Percentiles rank a stretch among this genome's conserved stretches.
phyloP scores from a whole-genome alignment of 2,329 filamentous ascomycete species.

The Curvularia spicifera region DNA sequence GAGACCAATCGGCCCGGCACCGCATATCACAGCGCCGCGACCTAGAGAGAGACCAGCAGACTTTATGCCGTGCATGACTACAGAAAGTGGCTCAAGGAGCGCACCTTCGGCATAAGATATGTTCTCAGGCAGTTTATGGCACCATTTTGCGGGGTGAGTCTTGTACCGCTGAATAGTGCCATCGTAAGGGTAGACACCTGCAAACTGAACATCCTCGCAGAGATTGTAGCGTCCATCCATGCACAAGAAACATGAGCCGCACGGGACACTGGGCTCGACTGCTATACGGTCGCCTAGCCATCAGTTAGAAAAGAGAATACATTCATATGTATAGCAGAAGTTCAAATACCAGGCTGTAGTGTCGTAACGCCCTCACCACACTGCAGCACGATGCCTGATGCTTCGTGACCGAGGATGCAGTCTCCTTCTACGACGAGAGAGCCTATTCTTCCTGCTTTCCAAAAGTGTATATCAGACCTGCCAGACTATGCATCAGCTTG shows the following conservation, averaged over 20 bases:
- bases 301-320: too few relatives aligned
- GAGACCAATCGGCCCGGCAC: constrained; percentile 68
- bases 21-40: constrained; percentile 61
- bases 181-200: constrained; percentile 66
- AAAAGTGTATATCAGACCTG: constrained; percentile 72
- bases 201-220: constrained; percentile 67
- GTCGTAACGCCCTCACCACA: constrained; percentile 62
- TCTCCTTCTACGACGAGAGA: constrained; percentile 67
- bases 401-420: constrained; percentile 71
- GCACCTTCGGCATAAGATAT: constrained; percentile 66
- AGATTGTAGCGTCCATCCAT: constrained; percentile 67
- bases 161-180: constrained; percentile 69
- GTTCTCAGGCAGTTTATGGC: constrained; percentile 58
- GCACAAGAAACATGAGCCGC: constrained; percentile 66
- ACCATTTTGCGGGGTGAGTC: constrained; percentile 65
- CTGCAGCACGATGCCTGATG: constrained; percentile 65
- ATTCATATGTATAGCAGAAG: neutral
- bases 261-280: constrained; percentile 70
- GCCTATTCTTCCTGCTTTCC: constrained; percentile 70
- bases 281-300: constrained; percentile 66
- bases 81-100: constrained; percentile 68
- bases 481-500: neutral
- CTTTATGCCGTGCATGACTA: constrained; percentile 67
- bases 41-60: constrained; percentile 62
- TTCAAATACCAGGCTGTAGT: constrained; percentile 54